A percentile compares a stretch with the other conserved stretches of the same genome.
These are phyloP conservation scores for Leishmania lainsoni DNA, from an alignment of 208 protist genomes.

Conservation along the genomic window DNA sequence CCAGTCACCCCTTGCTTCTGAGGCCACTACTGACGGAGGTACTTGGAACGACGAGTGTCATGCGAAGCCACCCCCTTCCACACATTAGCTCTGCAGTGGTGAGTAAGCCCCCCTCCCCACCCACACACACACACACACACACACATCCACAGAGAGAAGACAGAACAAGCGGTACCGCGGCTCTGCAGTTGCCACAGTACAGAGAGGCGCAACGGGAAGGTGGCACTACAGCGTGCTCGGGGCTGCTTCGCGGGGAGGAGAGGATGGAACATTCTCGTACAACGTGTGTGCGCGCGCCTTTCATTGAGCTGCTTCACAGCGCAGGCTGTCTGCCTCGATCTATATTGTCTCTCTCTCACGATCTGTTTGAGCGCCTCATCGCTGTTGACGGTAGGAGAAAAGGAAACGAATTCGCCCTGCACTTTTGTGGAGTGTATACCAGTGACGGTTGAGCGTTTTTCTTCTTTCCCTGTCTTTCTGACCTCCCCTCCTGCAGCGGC, in stretches of 20 bases:
- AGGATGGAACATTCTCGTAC: neutral
- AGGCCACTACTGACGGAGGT: neutral
- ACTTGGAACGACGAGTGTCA: neutral
- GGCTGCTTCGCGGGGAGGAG: too few relatives aligned
- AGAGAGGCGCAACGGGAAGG: neutral
- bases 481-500: neutral
- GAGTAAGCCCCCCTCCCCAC: neutral
- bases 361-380: too few relatives aligned
- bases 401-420: neutral
- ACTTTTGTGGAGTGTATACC: neutral
- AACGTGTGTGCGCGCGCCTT: neutral
- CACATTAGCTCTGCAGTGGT: neutral
- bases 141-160: neutral
- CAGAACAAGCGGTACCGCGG: neutral
- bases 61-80: neutral
- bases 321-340: neutral
- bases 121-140: neutral
- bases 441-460: conserved; percentile 2
- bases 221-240: neutral
- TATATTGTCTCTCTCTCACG: neutral
- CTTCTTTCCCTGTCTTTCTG: neutral
- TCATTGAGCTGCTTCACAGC: neutral
- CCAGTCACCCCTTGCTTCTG: neutral
- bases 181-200: neutral
- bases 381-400: neutral